Evolutionary conservation across 2,329 filamentous ascomycete species (phyloP).

Genomic region (Sphaerostilbella broomeana): DNA sequence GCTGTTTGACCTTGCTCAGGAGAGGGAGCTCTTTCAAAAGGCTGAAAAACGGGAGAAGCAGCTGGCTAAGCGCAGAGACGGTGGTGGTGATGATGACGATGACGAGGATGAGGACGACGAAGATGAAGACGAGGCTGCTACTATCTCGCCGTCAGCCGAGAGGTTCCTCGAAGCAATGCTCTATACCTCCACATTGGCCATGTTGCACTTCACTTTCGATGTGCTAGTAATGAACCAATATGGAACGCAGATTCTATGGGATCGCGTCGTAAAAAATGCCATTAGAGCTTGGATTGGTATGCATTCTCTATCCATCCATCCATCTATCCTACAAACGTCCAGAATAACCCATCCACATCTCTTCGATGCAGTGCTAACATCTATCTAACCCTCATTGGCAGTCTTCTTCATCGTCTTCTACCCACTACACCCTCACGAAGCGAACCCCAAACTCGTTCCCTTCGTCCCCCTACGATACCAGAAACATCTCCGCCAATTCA

Average conservation of each 20-base stretch:
- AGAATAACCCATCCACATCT: not conserved
- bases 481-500: slow-evolving; percentile 42
- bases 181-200: slow-evolving; percentile 57
- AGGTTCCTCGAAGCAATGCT: slow-evolving; percentile 49
- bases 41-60: slow-evolving; percentile 35
- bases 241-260: slow-evolving; percentile 58
- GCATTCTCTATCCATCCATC: slow-evolving; percentile 16
- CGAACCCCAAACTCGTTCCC: slow-evolving; percentile 44
- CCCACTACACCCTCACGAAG: slow-evolving; percentile 46
- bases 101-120: slow-evolving; percentile 17
- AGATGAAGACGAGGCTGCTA: slow-evolving; percentile 25
- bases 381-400: too few species aligned
- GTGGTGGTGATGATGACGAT: slow-evolving; percentile 21
- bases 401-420: slow-evolving; percentile 52
- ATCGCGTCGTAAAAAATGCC: slow-evolving; percentile 45
- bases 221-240: slow-evolving; percentile 76
- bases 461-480: slow-evolving; percentile 42
- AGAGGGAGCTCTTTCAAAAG: slow-evolving; percentile 51
- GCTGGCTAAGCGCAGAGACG: slow-evolving; percentile 16
- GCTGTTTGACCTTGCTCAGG: slow-evolving; percentile 64
- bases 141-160: slow-evolving; percentile 40
- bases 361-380: too few species aligned
- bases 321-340: not conserved
- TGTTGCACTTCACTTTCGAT: slow-evolving; percentile 72
- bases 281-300: slow-evolving; percentile 47